These are phyloP conservation scores for Apiotrichum gamsii DNA, from an alignment of 1,284 basidiomycete genomes.

Conservation along the genomic window DNA sequence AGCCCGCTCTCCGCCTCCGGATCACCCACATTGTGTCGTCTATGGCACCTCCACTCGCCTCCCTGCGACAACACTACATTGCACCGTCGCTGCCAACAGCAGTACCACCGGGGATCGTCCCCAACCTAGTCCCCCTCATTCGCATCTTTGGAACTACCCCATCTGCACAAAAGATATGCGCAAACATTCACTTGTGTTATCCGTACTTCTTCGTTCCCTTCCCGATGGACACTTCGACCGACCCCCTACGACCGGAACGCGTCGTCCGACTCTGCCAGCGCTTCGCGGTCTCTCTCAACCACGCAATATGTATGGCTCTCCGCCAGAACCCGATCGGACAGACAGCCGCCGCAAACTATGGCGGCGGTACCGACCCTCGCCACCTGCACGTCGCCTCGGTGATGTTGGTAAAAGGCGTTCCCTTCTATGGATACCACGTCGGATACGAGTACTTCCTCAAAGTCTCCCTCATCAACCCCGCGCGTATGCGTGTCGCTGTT, in stretches of 20 bases:
- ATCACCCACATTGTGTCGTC: conserved; percentile 48
- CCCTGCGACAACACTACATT: conserved; percentile 27
- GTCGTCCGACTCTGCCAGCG: conserved; percentile 44
- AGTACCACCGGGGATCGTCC: conserved; percentile 41
- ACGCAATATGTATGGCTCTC: conserved; percentile 44
- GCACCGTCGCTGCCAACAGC: conserved; percentile 56
- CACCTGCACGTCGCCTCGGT: conserved; percentile 56
- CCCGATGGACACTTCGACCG: conserved; percentile 48
- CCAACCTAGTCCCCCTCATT: conserved; percentile 67
- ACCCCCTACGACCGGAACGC: conserved; percentile 42
- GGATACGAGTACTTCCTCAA: conserved; percentile 86
- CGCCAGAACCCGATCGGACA: conserved; percentile 38
- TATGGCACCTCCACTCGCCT: conserved; percentile 36
- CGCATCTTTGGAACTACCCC: conserved; percentile 83
- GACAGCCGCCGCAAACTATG: conserved; percentile 22
- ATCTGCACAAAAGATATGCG: conserved; percentile 67
- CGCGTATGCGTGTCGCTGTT: conserved; percentile 60
- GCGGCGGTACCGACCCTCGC: conserved; percentile 39
- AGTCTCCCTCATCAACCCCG: conserved; percentile 69
- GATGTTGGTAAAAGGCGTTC: conserved; percentile 83
- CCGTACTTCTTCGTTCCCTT: conserved; percentile 56
- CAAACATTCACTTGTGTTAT: conserved; percentile 74
- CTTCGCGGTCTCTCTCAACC: conserved; percentile 44
- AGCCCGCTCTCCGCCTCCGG: conserved; percentile 40
- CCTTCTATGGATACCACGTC: conserved; percentile 92